Evolutionary conservation across 1,139 yeast species (phyloP).

Genomic region (Saccharomycopsis phalli): DNA sequence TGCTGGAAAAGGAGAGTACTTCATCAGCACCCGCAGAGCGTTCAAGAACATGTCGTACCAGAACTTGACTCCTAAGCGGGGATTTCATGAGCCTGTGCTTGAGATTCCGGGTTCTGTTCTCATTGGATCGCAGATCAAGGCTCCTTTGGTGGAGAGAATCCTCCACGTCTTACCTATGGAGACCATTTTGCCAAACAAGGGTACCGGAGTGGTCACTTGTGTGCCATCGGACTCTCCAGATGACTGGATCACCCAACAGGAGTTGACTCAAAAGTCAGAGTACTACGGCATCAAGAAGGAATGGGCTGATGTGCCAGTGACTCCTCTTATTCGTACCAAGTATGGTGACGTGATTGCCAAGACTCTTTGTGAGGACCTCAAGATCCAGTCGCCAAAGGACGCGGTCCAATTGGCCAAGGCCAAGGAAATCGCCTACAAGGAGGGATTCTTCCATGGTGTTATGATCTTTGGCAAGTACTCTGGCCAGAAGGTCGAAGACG

Average conservation of each 20-base stretch:
- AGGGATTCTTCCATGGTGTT: constrained; percentile 88
- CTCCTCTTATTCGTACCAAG: constrained; percentile 69
- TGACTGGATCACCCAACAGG: constrained; percentile 80
- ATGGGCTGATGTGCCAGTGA: constrained; percentile 70
- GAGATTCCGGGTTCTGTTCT: constrained; percentile 61
- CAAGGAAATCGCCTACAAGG: constrained; percentile 91
- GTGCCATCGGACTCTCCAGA: constrained; percentile 99
- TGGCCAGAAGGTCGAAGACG: constrained; percentile 86
- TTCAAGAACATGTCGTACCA: constrained; percentile 97
- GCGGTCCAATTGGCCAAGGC: constrained; percentile 80
- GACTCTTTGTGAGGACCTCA: constrained; percentile 71
- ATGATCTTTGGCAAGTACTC: constrained; percentile 73
- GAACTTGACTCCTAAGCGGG: constrained; percentile 84
- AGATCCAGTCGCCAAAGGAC: constrained; percentile 94
- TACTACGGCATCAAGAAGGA: constrained; percentile 77
- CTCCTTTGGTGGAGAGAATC: constrained; percentile 67
- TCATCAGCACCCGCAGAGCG: constrained; percentile 90
- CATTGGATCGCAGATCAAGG: constrained; percentile 78
- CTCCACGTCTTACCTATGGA: constrained; percentile 95
- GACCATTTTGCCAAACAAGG: constrained; percentile 87
- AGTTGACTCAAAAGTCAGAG: constrained; percentile 82
- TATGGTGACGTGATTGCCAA: constrained; percentile 91
- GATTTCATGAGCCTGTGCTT: constrained; percentile 55
- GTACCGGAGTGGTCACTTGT: constrained; percentile 98
- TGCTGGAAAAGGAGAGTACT: constrained; percentile 71